Evolutionary conservation across 768 basidiomycete species (phyloP).

Genomic region (Termitomyces eurrhizus): DNA sequence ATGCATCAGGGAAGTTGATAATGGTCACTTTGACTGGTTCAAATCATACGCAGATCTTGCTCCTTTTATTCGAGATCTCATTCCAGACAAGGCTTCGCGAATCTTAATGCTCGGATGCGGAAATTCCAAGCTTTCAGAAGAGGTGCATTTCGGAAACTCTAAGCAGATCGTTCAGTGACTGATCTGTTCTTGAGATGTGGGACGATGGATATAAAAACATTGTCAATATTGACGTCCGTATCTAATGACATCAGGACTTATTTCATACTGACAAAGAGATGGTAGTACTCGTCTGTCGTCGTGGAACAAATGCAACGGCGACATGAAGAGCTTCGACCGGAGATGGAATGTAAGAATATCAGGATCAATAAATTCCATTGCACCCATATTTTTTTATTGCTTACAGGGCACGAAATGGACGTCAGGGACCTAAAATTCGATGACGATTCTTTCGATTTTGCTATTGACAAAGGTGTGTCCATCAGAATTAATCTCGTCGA

Average conservation of each 20-base stretch:
- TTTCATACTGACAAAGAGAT: background rate
- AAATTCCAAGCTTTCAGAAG: constrained; percentile 76
- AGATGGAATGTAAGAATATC: constrained; percentile 61
- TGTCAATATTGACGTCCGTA: constrained; percentile 69
- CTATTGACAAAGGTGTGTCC: constrained; percentile 69
- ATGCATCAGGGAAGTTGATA: constrained; percentile 47
- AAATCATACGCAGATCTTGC: constrained; percentile 77
- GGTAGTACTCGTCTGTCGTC: constrained; percentile 70
- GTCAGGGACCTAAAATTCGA: constrained; percentile 65
- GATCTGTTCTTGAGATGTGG: constrained; percentile 58
- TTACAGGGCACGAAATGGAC: constrained; percentile 81
- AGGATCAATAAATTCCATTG: background rate
- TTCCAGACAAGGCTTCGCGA: constrained; percentile 55
- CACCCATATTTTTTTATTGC: background rate
- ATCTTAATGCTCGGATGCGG: constrained; percentile 86
- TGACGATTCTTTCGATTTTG: constrained; percentile 65
- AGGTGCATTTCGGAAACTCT: constrained; percentile 39
- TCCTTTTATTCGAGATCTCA: constrained; percentile 50
- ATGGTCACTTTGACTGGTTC: constrained; percentile 82
- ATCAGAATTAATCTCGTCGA: background rate
- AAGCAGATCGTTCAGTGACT: background rate
- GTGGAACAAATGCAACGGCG: constrained; percentile 69
- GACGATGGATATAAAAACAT: constrained; percentile 82
- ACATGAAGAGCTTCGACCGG: constrained; percentile 46
- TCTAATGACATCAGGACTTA: background rate